Evolutionary conservation across 2,329 filamentous ascomycete genomes (phyloP), one percentile per base, ranked within the genome.

Genomic region (Tolypocladium album): DNA sequence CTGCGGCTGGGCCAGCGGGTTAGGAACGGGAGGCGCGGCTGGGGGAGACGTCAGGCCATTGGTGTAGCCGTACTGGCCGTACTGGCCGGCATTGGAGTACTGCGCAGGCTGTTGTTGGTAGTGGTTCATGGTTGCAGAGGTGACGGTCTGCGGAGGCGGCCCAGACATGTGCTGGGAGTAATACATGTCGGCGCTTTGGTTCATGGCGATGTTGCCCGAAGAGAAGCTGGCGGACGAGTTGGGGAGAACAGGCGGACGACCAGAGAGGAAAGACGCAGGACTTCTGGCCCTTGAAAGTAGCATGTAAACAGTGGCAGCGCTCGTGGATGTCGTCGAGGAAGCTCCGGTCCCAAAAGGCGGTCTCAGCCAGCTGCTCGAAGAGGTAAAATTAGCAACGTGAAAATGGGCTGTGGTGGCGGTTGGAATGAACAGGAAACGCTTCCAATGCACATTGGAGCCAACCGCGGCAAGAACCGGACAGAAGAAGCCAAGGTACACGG

Each of bases 161-260:
- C 87, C 84, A 67, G 89, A 89, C 79, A 95, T 87, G 75, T 94
- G 89, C 68, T 84, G 79, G 71, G 87, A 82, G 70, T 94, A 92
- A 74, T 96, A 94, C 87, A 95, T 89, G 68, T 96, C 93, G 67
- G 86, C 84, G 68, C 83, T 82, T 75, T 88, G 88, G 78, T 96
- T 96, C 92, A 97, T 96, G 75, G 79, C 77, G 71, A 74, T 71
- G 67, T 68, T 73, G 55, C 67, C 64, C 22, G 71, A 72, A 52
- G 68, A 72, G 53, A 68, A 67, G 40, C 66, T 67, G 17, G 69
- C 67, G 59, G 71, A 69, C 55, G 70, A 68, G 69, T 81, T 80
- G 55, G 80, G 82, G 31, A 36, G 31, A 36, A 53, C 31, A 53
- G 27, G n/a, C 3, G 50, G 27, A 22, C 50, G 50, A 22, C 31